These are phyloP conservation scores for Umbelopsis vinacea DNA, from an alignment of 192 early-diverging fungal genomes.

Conservation along the genomic window DNA sequence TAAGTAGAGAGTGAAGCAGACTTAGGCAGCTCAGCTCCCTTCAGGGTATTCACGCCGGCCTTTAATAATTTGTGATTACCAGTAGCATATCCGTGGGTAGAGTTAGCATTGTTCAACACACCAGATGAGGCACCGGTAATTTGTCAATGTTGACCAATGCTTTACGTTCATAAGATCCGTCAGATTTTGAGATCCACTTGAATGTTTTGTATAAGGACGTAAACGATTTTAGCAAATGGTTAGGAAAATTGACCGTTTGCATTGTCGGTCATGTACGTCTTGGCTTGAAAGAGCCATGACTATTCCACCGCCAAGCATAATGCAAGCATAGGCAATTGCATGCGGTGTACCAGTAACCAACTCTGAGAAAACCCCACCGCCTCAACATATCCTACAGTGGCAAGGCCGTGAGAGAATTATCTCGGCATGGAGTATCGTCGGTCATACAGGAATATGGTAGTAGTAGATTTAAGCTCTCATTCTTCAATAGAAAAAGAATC, in stretches of 20 bases:
- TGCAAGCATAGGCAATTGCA: constrained; percentile 2
- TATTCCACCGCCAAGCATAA: constrained; percentile 2
- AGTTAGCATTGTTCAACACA: constrained; percentile 20
- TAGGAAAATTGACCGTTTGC: not conserved
- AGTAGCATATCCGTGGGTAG: not conserved
- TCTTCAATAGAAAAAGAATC: constrained; percentile 53
- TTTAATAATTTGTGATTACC: constrained; percentile 9
- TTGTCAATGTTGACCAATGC: not conserved
- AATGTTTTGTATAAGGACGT: constrained; percentile 12
- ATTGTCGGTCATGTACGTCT: constrained; percentile 6
- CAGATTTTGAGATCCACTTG: constrained; percentile 2
- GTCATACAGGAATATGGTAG: constrained; percentile 36
- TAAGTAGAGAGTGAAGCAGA: too few relatives aligned
- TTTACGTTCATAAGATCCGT: not conserved
- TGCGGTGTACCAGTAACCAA: constrained; percentile 37
- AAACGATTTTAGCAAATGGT: not conserved
- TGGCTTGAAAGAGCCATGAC: not conserved
- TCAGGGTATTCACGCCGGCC: not conserved
- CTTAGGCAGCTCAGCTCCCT: too few relatives aligned
- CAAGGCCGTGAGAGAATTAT: constrained; percentile 38
- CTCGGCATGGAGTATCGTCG: constrained; percentile 9
- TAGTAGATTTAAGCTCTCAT: constrained; percentile 44
- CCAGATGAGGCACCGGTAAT: not conserved
- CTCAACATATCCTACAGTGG: constrained; percentile 40
- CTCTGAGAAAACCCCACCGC: constrained; percentile 55